Evolutionary conservation across 2,329 filamentous ascomycete genomes (phyloP).

Genomic region (Hymenoscyphus fraxineus): DNA sequence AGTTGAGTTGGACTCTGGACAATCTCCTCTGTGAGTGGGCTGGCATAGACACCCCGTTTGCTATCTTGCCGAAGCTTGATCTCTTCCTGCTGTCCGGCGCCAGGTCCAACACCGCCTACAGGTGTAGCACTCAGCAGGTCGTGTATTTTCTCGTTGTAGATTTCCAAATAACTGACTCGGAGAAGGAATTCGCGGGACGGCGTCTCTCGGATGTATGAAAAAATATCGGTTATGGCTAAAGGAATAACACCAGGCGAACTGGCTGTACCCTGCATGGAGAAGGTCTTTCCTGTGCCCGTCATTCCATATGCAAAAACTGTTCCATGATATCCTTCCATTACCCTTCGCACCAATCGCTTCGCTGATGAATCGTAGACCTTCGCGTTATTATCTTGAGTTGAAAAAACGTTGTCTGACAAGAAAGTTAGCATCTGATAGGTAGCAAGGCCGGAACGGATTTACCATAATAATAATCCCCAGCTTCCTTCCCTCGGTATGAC

Average conservation of each 20-base stretch:
- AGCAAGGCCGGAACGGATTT: slow-evolving; percentile 33
- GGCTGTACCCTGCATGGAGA: slow-evolving; percentile 98
- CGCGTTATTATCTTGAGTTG: slow-evolving; percentile 87
- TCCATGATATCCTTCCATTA: slow-evolving; percentile 98
- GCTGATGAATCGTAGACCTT: slow-evolving; percentile 92
- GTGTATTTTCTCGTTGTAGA: slow-evolving; percentile 97
- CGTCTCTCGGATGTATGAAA: slow-evolving; percentile 97
- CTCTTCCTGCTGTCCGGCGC: slow-evolving; percentile 69
- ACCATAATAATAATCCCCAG: slow-evolving; percentile 92
- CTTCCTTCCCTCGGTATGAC: slow-evolving; percentile 81
- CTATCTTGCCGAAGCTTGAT: slow-evolving; percentile 96
- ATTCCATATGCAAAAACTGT: slow-evolving; percentile 99
- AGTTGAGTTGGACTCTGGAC: slow-evolving; percentile 97
- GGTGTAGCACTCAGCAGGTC: slow-evolving; percentile 79
- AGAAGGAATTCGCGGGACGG: slow-evolving; percentile 90
- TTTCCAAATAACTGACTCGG: slow-evolving; percentile 95
- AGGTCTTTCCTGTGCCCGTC: slow-evolving; percentile 98
- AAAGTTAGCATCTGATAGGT: slow-evolving; percentile 20
- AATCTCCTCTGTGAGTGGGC: slow-evolving; percentile 94
- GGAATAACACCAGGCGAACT: slow-evolving; percentile 89
- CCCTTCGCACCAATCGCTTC: slow-evolving; percentile 87
- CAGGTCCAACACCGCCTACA: slow-evolving; percentile 50
- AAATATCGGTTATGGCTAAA: slow-evolving; percentile 95
- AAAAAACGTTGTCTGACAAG: slow-evolving; percentile 85
- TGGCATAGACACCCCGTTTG: slow-evolving; percentile 94